phyloP scores from a whole-genome alignment of 371 early-diverging fungal species.

The Apophysomyces ossiformis region DNA sequence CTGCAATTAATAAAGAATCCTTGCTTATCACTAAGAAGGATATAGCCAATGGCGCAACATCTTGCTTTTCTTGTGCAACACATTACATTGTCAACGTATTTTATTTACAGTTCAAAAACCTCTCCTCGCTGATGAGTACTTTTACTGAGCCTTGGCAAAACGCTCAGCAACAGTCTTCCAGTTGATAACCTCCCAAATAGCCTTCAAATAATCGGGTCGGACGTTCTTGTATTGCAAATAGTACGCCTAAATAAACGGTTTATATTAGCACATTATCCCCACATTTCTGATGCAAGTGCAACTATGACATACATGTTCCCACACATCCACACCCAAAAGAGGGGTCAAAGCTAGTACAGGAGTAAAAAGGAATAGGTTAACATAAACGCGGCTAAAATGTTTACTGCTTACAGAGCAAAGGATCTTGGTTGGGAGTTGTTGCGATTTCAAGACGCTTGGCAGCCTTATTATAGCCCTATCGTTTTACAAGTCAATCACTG shows the following conservation, averaged over 20 bases:
- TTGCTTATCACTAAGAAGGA: no score
- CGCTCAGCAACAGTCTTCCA: slow-evolving; percentile 94
- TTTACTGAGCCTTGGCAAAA: slow-evolving; percentile 67
- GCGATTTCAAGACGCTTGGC: slow-evolving; percentile 83
- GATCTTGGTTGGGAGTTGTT: slow-evolving; percentile 96
- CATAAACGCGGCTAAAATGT: slow-evolving; percentile 4
- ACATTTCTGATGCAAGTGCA: not conserved
- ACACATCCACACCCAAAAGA: slow-evolving; percentile 95
- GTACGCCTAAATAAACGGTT: slow-evolving; percentile 69
- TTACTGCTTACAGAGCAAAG: slow-evolving; percentile 59
- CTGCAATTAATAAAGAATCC: no score
- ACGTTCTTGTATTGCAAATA: slow-evolving; percentile 98
- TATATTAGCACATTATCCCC: not conserved
- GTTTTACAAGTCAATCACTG: slow-evolving; percentile 5
- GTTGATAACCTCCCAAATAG: slow-evolving; percentile 97
- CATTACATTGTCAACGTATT: not conserved
- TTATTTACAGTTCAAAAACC: not conserved
- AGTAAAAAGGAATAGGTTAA: slow-evolving; percentile 3
- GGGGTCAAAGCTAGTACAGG: slow-evolving; percentile 67
- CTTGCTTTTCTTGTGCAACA: no score
- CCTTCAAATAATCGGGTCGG: slow-evolving; percentile 93
- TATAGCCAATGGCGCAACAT: no score
- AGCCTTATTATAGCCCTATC: slow-evolving; percentile 81
- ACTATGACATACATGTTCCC: slow-evolving; percentile 85
- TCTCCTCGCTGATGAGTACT: not conserved